phyloP scores from a whole-genome alignment of 2,329 filamentous ascomycete species.

The Sarocladiaceae sp. region DNA sequence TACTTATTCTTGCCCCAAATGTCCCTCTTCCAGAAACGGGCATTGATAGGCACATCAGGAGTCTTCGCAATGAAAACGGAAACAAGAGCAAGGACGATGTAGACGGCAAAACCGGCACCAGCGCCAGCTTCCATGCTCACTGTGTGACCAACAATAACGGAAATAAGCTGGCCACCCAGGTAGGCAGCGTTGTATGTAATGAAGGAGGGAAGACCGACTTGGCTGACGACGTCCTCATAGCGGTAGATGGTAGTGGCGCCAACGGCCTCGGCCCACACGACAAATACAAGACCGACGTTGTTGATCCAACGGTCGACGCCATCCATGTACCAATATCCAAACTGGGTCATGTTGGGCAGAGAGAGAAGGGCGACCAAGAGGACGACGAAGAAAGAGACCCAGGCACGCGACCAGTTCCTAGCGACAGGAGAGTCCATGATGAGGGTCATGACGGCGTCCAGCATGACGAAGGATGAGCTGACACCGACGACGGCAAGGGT shows the following conservation, averaged over 20 bases:
- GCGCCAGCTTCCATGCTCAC: conserved; percentile 33
- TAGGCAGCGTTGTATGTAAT: conserved; percentile 40
- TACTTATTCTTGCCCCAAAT: conserved; percentile 35
- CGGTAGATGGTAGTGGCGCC: conserved; percentile 46
- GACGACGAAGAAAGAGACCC: conserved; percentile 41
- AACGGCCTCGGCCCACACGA: conserved; percentile 45
- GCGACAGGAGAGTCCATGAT: conserved; percentile 39
- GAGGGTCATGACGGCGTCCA: conserved; percentile 47
- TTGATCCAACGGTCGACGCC: conserved; percentile 50
- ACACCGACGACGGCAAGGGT: conserved; percentile 50
- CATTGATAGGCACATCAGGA: conserved; percentile 20
- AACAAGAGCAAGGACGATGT: conserved; percentile 28
- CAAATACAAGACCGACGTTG: conserved; percentile 45
- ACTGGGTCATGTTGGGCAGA: conserved; percentile 49
- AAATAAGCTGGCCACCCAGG: conserved; percentile 41
- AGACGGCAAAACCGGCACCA: conserved; percentile 41
- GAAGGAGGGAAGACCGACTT: conserved; percentile 30
- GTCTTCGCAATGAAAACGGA: conserved; percentile 30
- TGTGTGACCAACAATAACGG: conserved; percentile 39
- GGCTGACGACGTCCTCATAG: conserved; percentile 37
- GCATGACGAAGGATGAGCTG: conserved; percentile 48
- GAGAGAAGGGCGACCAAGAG: conserved; percentile 43
- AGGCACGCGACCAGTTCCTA: conserved; percentile 12
- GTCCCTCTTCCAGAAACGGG: neutral
- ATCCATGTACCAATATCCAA: conserved; percentile 47